Conservation (phyloP, 192 early-diverging fungal species). For the Mortierella hygrophila region DNA sequence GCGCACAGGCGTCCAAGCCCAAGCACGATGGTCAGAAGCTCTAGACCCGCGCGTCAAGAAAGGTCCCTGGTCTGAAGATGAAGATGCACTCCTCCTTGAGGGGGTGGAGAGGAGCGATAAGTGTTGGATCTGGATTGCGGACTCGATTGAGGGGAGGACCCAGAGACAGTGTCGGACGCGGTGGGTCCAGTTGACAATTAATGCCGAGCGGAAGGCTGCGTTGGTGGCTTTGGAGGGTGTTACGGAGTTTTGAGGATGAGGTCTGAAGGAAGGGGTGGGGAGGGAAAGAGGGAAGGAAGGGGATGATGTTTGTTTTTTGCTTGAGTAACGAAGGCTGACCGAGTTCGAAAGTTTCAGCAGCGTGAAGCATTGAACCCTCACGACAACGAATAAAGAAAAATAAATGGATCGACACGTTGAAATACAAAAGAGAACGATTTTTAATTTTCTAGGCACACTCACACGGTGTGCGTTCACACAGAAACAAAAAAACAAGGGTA, state of each 20-base stretch:
- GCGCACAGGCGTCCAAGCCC: conserved; percentile 70
- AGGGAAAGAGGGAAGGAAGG: neutral
- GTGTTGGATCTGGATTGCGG: conserved; percentile 73
- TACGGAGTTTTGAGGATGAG: too few relatives aligned
- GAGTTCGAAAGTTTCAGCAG: too few relatives aligned
- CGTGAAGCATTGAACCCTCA: too few relatives aligned
- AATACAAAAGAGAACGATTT: neutral
- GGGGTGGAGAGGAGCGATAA: conserved; percentile 59
- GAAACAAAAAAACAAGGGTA: neutral
- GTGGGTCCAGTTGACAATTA: conserved; percentile 68
- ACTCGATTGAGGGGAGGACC: conserved; percentile 66
- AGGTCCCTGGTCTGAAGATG: conserved; percentile 64
- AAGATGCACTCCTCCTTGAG: conserved; percentile 67
- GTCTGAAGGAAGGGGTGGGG: neutral
- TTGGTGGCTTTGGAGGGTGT: too few relatives aligned
- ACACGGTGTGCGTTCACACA: too few relatives aligned
- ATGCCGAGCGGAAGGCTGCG: conserved; percentile 44
- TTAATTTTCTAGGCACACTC: too few relatives aligned
- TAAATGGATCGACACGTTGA: neutral
- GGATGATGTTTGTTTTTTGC: neutral
- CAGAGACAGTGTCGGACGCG: conserved; percentile 72
- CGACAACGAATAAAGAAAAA: neutral
- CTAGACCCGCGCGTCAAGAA: conserved; percentile 67
- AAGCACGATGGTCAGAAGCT: conserved; percentile 72
- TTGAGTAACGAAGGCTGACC: neutral